Percentiles rank a stretch among this genome's conserved stretches.
Conservation (phyloP, 2,329 filamentous ascomycete genomes). For the Botryotinia calthae region DNA sequence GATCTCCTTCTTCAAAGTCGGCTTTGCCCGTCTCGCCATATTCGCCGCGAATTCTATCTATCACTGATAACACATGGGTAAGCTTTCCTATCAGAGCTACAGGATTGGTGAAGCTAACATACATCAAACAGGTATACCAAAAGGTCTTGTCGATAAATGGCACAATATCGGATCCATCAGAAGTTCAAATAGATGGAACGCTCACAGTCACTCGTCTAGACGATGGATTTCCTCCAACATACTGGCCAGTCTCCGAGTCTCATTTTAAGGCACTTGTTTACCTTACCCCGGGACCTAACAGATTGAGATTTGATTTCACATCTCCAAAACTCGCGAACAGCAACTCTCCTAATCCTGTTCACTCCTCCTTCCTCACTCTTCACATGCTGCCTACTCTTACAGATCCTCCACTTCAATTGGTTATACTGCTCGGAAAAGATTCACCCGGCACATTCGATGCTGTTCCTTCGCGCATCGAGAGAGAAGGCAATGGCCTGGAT, state of each 20-base stretch:
- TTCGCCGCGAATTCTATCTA: slow-evolving; percentile 75
- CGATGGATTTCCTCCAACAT: slow-evolving; percentile 76
- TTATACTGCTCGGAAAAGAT: slow-evolving; percentile 83
- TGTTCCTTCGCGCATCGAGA: slow-evolving; percentile 68
- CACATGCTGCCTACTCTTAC: slow-evolving; percentile 81
- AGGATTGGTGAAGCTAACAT: slow-evolving; percentile 16
- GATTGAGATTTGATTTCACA: slow-evolving; percentile 80
- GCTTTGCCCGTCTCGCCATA: slow-evolving; percentile 69
- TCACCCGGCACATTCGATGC: slow-evolving; percentile 84
- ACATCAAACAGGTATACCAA: slow-evolving; percentile 70
- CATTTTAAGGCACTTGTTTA: slow-evolving; percentile 91
- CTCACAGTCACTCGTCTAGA: slow-evolving; percentile 79
- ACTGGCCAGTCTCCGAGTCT: slow-evolving; percentile 85
- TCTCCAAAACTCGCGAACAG: slow-evolving; percentile 76
- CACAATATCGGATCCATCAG: slow-evolving; percentile 69
- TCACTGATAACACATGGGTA: slow-evolving; percentile 84
- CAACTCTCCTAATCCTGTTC: slow-evolving; percentile 64
- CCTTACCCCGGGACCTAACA: slow-evolving; percentile 87
- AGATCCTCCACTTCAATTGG: slow-evolving; percentile 82
- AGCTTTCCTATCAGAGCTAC: background rate
- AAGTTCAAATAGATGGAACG: slow-evolving; percentile 71
- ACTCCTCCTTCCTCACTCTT: slow-evolving; percentile 76
- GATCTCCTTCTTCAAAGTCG: slow-evolving; percentile 53
- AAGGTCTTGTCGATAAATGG: slow-evolving; percentile 83
- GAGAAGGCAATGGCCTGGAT: slow-evolving; percentile 78